Conservation (phyloP, 257 asterid genomes). For the Solanum neorickii region DNA sequence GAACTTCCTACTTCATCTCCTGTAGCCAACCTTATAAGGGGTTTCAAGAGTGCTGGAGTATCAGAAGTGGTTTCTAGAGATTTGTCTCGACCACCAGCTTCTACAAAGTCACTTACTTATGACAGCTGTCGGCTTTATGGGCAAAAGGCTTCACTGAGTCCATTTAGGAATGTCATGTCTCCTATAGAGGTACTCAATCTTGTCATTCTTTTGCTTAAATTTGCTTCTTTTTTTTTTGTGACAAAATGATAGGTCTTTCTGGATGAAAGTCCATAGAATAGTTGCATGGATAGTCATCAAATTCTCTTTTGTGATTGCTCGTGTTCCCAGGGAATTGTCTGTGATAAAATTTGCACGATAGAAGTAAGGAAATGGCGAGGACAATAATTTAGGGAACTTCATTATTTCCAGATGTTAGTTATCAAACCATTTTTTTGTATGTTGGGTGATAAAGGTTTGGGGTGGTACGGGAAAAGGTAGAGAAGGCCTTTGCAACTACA, state of each 20-base stretch:
- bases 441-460: background rate
- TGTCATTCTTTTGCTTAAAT: background rate
- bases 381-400: background rate
- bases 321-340: background rate
- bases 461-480: background rate
- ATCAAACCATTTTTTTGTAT: background rate
- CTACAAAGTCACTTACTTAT: background rate
- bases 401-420: background rate
- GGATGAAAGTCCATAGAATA: background rate
- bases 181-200: slow-evolving; percentile 43
- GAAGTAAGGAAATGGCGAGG: background rate
- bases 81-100: background rate
- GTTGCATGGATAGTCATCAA: background rate
- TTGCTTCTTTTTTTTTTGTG: background rate
- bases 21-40: background rate
- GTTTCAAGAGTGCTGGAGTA: slow-evolving; percentile 7
- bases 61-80: background rate
- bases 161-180: slow-evolving; percentile 11
- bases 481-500: background rate
- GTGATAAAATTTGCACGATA: background rate
- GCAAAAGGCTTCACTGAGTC: slow-evolving; percentile 7
- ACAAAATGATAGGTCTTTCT: background rate
- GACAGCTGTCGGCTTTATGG: slow-evolving; percentile 7
- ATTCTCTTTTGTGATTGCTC: background rate
- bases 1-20: slow-evolving; percentile 3